Base-by-base conservation (phyloP, 176 grass and related monocot genomes). In the Melocanna baccifera region DNA sequence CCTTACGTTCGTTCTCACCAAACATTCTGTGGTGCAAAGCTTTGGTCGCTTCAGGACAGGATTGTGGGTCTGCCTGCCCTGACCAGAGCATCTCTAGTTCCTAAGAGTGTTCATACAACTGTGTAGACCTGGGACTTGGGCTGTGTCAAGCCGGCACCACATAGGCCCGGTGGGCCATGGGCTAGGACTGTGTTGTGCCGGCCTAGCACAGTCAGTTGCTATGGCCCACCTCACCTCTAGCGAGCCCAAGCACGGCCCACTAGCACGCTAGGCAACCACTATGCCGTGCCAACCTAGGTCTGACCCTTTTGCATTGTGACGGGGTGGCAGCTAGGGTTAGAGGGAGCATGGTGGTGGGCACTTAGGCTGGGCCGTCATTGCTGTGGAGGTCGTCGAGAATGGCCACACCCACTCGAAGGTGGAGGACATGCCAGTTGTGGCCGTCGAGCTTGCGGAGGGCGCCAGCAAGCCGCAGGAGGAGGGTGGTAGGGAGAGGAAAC, bases 361-460 rank as follows among this genome's bases (percentile, higher is more conserved):
- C 10, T 45, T 45, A 2, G 42, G 42, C 10, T 45, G 2, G 42
- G 42, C 6, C 57, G 59, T 22, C 6, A 29, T 71, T 75, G 18
- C 69, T 32, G 41, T 67, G 86, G 88, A 88, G 75, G 80, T 59
- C 75, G 67, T 75, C 6, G 69, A 81, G 76, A 84, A 87, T 55
- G 83, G 36, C 46, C 55, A 57, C 20, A 73, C 51, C 36, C 56
- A 30, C 19, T 15, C 20, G 45, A 71, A 82, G 71, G 83, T 39
- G 50, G 64, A 84, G 55, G 86, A 83, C 20, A 51, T 42, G 12
- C 1, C 28, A 26, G 25, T 23, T 55, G 84, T 20, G 62, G 72
- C 62, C 20, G 62, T 28, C n/a, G 80, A 89, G 52, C 23, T 76
- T 23, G 42, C 73, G 9, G 78, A 64, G 64, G 65, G 25, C 25